A percentile compares a stretch with the other conserved stretches of the same genome.
phyloP scores from a whole-genome alignment of 495 filamentous ascomycete genomes.

The Articulospora tetracladia region DNA sequence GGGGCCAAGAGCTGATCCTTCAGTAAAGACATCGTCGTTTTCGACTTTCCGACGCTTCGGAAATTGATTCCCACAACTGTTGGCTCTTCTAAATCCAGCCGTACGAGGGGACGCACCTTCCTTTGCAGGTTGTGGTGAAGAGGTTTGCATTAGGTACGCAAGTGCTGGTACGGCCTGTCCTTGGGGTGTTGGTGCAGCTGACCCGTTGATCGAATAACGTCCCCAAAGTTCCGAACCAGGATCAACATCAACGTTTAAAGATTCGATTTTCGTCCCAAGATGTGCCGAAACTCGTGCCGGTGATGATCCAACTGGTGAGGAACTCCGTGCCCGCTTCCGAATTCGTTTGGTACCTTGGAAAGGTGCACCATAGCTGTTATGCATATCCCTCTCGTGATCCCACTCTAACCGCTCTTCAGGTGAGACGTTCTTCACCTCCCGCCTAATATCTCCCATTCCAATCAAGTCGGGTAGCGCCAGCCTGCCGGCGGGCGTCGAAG shows the following conservation, averaged over 20 bases:
- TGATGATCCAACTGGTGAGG: constrained; percentile 55
- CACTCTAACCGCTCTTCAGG: constrained; percentile 74
- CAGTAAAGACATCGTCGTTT: constrained; percentile 29
- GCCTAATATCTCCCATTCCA: constrained; percentile 57
- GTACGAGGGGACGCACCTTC: constrained; percentile 39
- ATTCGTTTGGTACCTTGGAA: constrained; percentile 46
- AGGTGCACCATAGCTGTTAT: constrained; percentile 44
- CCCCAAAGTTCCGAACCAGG: constrained; percentile 85
- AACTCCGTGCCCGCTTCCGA: constrained; percentile 74
- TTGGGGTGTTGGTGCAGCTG: constrained; percentile 31
- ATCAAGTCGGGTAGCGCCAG: constrained; percentile 79
- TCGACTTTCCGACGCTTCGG: constrained; percentile 49
- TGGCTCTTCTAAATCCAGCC: constrained; percentile 56
- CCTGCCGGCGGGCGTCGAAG: constrained; percentile 69
- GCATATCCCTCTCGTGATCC: constrained; percentile 46
- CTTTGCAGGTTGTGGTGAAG: constrained; percentile 58
- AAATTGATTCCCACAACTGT: constrained; percentile 69
- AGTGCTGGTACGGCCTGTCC: constrained; percentile 42
- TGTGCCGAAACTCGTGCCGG: constrained; percentile 13
- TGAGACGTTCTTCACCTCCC: constrained; percentile 40
- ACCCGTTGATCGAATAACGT: constrained; percentile 51
- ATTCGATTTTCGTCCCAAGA: constrained; percentile 38
- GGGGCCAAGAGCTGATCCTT: constrained; percentile 25
- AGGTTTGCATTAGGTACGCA: constrained; percentile 62
- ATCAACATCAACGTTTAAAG: constrained; percentile 68